Conservation (phyloP, 2,329 filamentous ascomycete species). For the Pseudofabraea citricarpa region DNA sequence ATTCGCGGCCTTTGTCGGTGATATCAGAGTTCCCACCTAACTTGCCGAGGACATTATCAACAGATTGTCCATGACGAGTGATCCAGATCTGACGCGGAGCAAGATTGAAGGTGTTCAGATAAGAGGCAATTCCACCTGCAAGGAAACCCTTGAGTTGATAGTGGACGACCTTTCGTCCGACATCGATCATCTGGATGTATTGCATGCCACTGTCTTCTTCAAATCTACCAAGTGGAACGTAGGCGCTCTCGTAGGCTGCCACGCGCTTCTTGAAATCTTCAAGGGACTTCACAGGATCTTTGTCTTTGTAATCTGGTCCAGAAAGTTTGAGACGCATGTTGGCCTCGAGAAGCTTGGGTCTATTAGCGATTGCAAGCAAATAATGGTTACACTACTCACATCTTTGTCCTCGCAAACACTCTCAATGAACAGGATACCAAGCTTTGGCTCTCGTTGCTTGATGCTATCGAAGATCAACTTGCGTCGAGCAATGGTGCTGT, state of each 20-base stretch:
- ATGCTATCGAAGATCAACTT: slow-evolving; percentile 81
- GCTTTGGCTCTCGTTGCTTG: slow-evolving; percentile 73
- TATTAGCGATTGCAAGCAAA: slow-evolving; percentile 3
- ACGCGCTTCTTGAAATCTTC: slow-evolving; percentile 92
- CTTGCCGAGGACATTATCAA: slow-evolving; percentile 81
- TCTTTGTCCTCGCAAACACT: slow-evolving; percentile 83
- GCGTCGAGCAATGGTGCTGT: slow-evolving; percentile 84
- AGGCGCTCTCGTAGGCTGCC: slow-evolving; percentile 88
- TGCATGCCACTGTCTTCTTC: slow-evolving; percentile 89
- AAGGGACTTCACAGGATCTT: slow-evolving; percentile 80
- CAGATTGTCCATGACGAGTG: slow-evolving; percentile 86
- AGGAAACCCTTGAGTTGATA: slow-evolving; percentile 90
- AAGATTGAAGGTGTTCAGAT: slow-evolving; percentile 94
- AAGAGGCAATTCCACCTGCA: slow-evolving; percentile 87
- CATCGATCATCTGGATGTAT: slow-evolving; percentile 95
- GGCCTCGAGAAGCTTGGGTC: slow-evolving; percentile 67
- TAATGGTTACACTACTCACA: slow-evolving; percentile 29
- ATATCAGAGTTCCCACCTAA: slow-evolving; percentile 88
- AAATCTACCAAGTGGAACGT: slow-evolving; percentile 82
- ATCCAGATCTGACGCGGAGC: slow-evolving; percentile 97
- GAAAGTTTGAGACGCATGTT: slow-evolving; percentile 97
- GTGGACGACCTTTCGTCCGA: slow-evolving; percentile 88
- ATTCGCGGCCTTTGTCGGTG: slow-evolving; percentile 73
- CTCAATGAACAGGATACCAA: slow-evolving; percentile 93
- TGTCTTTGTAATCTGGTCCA: slow-evolving; percentile 91